Percentiles rank a stretch among this genome's conserved stretches.
These are phyloP conservation scores for Phytophthora fragariae DNA, from an alignment of 352 stramenopile species.

Conservation along the genomic window DNA sequence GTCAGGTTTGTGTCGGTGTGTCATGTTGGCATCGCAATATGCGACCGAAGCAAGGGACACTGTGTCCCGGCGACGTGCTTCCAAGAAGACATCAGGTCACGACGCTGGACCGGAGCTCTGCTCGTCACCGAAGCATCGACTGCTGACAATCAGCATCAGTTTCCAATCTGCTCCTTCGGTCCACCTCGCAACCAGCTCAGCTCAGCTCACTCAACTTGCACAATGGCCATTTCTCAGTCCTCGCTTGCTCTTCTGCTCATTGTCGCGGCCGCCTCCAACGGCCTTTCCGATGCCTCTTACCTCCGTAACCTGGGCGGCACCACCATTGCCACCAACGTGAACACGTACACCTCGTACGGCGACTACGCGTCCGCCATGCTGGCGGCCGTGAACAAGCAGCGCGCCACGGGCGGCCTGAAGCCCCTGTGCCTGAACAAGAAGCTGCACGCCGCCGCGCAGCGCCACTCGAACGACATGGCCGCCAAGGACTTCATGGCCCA, in stretches of 20 bases:
- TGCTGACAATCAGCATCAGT: conserved; percentile 1
- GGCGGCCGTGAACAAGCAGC: too few species aligned
- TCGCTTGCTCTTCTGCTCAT: conserved; percentile 15
- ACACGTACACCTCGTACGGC: conserved; percentile 12
- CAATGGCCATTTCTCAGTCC: conserved; percentile 9
- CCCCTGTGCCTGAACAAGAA: too few species aligned
- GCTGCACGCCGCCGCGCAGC: too few species aligned
- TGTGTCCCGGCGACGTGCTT: conserved; percentile 10
- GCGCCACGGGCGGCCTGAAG: too few species aligned
- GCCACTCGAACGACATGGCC: too few species aligned
- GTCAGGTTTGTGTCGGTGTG: conserved; percentile 22
- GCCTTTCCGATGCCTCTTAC: conserved; percentile 6
- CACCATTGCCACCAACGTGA: conserved; percentile 2
- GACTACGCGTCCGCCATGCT: too few species aligned
- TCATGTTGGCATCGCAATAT: conserved; percentile 6
- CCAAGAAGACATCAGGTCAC: conserved; percentile 21
- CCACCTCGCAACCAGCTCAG: not conserved
- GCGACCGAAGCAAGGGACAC: conserved; percentile 25
- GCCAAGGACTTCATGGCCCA: too few species aligned
- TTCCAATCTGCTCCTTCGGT: conserved; percentile 14
- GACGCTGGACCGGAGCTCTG: conserved; percentile 7
- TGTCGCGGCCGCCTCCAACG: conserved; percentile 4
- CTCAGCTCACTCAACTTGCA: not conserved
- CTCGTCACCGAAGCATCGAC: not conserved
- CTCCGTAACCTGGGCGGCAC: conserved; percentile 15